Percentiles rank a stretch among this genome's conserved stretches.
These are phyloP conservation scores for Euryodendron excelsum DNA, from an alignment of 148 eudicot species.

Conservation along the genomic window DNA sequence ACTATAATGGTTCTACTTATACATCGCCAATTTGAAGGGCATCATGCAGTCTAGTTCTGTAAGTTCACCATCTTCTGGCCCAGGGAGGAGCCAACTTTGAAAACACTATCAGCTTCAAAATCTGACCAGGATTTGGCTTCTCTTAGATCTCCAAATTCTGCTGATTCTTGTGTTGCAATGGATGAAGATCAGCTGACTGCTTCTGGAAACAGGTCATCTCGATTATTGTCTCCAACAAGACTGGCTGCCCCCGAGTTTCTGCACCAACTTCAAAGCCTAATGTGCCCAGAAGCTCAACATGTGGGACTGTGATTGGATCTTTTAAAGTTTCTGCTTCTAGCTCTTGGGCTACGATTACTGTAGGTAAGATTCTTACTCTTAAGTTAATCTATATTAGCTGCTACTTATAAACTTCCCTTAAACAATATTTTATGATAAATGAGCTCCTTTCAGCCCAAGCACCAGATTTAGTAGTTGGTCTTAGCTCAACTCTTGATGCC, in stretches of 20 bases:
- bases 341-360: slow-evolving; percentile 42
- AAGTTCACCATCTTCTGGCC: slow-evolving; percentile 43
- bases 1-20: slow-evolving; percentile 43
- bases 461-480: slow-evolving; percentile 38
- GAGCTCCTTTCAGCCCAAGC: slow-evolving; percentile 33
- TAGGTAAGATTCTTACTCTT: slow-evolving; percentile 54
- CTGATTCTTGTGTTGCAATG: slow-evolving; percentile 51
- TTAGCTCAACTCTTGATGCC: slow-evolving; percentile 40
- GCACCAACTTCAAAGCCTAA: slow-evolving; percentile 28
- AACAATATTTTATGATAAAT: slow-evolving; percentile 7
- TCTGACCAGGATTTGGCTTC: slow-evolving; percentile 86
- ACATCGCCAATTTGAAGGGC: slow-evolving; percentile 47
- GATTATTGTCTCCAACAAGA: slow-evolving; percentile 38
- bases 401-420: slow-evolving; percentile 1
- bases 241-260: slow-evolving; percentile 30
- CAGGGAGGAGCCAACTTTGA: slow-evolving; percentile 43
- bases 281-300: slow-evolving; percentile 34
- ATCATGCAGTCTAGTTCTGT: slow-evolving; percentile 52
- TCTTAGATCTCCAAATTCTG: slow-evolving; percentile 66
- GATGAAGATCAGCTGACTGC: slow-evolving; percentile 59
- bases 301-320: slow-evolving; percentile 28
- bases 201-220: slow-evolving; percentile 45
- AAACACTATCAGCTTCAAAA: slow-evolving; percentile 71
- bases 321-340: slow-evolving; percentile 35
- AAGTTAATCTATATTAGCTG: slow-evolving; percentile 12